Conservation (phyloP, 2,329 filamentous ascomycete genomes). For the Aspergillus quadricinctus region DNA sequence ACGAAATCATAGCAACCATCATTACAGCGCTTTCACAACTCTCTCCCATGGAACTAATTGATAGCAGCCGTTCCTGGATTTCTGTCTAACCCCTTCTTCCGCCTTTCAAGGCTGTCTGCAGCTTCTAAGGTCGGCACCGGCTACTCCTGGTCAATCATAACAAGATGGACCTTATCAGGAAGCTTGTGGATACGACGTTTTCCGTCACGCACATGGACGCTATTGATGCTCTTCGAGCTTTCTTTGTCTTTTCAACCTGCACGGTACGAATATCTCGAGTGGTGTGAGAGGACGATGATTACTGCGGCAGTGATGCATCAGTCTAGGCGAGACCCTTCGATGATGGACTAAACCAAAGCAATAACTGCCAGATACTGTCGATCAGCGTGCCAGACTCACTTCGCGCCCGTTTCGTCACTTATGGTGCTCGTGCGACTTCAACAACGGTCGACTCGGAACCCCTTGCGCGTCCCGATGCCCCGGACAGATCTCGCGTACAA, state of each 20-base stretch:
- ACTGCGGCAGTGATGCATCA: background rate
- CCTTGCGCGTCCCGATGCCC: constrained; percentile 3
- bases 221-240: constrained; percentile 32
- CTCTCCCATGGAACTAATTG: background rate
- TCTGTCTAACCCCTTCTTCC: background rate
- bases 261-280: constrained; percentile 28
- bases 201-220: constrained; percentile 25
- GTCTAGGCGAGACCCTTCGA: constrained; percentile 5
- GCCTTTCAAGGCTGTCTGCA: background rate
- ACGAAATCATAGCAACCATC: background rate
- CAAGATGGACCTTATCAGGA: constrained; percentile 11
- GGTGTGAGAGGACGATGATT: background rate
- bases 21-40: background rate
- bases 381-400: constrained; percentile 50
- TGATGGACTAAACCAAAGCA: constrained; percentile 13
- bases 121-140: background rate
- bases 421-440: constrained; percentile 52
- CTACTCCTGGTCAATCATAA: background rate
- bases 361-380: constrained; percentile 41
- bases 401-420: constrained; percentile 54
- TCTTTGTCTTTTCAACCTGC: constrained; percentile 35
- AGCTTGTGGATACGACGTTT: constrained; percentile 11
- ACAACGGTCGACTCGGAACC: constrained; percentile 11
- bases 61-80: background rate
- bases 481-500: constrained; percentile 10